phyloP scores from a whole-genome alignment of 2,329 filamentous ascomycete genomes.

The Sarocladiaceae sp. region DNA sequence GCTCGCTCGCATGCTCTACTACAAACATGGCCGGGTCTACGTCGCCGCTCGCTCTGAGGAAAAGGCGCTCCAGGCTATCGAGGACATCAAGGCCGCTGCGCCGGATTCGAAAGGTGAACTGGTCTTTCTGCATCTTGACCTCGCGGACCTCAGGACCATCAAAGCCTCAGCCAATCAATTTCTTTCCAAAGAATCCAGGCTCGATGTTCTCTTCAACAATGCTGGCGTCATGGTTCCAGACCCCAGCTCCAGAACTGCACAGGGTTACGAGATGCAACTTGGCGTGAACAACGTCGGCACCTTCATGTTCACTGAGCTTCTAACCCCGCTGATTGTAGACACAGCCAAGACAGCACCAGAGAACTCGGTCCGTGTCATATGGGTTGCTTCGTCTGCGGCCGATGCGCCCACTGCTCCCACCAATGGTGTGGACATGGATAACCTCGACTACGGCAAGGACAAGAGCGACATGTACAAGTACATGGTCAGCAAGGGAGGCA shows the following conservation, averaged over 20 bases:
- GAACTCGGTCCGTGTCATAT: conserved; percentile 22
- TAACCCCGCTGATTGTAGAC: conserved; percentile 24
- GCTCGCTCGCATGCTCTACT: conserved; percentile 44
- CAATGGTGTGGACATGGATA: conserved; percentile 16
- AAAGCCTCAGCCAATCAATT: conserved; percentile 21
- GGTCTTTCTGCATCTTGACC: conserved; percentile 35
- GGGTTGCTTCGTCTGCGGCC: conserved; percentile 20
- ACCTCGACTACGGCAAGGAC: conserved; percentile 17
- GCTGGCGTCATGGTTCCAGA: conserved; percentile 34
- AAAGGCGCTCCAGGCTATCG: conserved; percentile 36
- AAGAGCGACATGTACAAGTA: conserved; percentile 16
- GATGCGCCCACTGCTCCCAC: conserved; percentile 13
- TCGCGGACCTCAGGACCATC: conserved; percentile 25
- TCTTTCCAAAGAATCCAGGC: conserved; percentile 16
- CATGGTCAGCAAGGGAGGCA: conserved; percentile 19
- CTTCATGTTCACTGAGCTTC: conserved; percentile 31
- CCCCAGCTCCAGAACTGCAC: conserved; percentile 26
- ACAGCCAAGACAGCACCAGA: conserved; percentile 23
- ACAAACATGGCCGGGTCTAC: conserved; percentile 44
- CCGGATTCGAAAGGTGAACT: conserved; percentile 27
- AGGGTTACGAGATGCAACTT: conserved; percentile 34
- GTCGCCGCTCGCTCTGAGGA: conserved; percentile 37
- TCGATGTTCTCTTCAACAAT: conserved; percentile 34
- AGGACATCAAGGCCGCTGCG: conserved; percentile 27
- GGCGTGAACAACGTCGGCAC: conserved; percentile 32